Percentiles rank a stretch among this genome's conserved stretches.
Evolutionary conservation across 2,329 filamentous ascomycete genomes (phyloP).

Genomic region (Coniochaeta sp.): DNA sequence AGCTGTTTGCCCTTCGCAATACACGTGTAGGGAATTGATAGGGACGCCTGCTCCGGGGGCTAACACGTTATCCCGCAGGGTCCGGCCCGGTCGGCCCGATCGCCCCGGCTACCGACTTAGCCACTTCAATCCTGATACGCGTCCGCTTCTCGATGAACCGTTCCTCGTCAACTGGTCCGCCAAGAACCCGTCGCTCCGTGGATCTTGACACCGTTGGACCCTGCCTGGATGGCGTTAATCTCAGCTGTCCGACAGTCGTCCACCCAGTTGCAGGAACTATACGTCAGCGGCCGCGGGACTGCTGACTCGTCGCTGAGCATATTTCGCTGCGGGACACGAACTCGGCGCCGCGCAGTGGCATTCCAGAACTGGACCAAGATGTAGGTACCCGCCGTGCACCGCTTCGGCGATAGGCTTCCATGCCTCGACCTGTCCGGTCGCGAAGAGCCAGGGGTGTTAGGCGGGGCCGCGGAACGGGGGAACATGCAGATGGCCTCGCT

Average conservation of each 20-base stretch:
- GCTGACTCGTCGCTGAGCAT: constrained; percentile 33
- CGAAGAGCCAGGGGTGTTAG: constrained; percentile 9
- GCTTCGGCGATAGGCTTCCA: constrained; percentile 7
- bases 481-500: constrained; percentile 24
- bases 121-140: neutral
- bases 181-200: too few relatives aligned
- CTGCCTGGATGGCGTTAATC: neutral
- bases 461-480: constrained; percentile 18
- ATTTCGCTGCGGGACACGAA: constrained; percentile 26
- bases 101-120: neutral
- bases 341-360: neutral
- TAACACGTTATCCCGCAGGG: neutral
- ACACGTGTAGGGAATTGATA: too few relatives aligned
- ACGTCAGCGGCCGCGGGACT: too few relatives aligned
- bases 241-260: too few relatives aligned
- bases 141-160: constrained; percentile 3
- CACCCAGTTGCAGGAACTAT: too few relatives aligned
- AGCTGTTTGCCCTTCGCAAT: too few relatives aligned
- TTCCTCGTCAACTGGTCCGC: constrained; percentile 17
- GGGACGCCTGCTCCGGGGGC: neutral
- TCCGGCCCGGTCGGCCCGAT: neutral
- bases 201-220: neutral
- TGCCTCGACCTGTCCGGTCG: constrained; percentile 26
- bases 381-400: neutral
- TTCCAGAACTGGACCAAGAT: neutral